Percentiles rank a stretch among this genome's conserved stretches.
Evolutionary conservation across 768 basidiomycete genomes (phyloP).

Genomic region (Lentinula aciculospora): DNA sequence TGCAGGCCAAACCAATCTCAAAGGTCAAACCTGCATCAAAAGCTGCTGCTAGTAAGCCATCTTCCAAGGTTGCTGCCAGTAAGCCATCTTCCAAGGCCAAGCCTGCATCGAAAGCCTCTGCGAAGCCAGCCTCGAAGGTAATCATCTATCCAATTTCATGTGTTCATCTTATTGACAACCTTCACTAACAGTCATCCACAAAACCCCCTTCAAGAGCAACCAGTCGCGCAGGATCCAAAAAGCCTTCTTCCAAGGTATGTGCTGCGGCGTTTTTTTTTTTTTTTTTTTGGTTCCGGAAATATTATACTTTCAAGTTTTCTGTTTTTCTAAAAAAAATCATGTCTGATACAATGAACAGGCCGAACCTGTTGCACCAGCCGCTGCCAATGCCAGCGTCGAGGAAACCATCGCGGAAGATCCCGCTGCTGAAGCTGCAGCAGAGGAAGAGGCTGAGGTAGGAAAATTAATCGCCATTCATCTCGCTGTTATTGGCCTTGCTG

Average conservation of each 20-base stretch:
- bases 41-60: conserved; percentile 25
- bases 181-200: neutral
- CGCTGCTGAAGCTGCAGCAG: conserved; percentile 22
- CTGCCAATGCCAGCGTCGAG: conserved; percentile 18
- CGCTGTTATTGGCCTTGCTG: no score
- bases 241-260: conserved; percentile 31
- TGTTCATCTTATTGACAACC: conserved; percentile 6
- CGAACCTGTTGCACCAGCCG: conserved; percentile 23
- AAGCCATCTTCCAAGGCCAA: conserved; percentile 30
- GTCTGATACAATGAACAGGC: conserved; percentile 14
- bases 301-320: no score
- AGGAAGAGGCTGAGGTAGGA: neutral
- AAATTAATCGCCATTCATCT: neutral
- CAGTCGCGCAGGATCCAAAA: conserved; percentile 23
- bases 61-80: conserved; percentile 22
- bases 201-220: conserved; percentile 21
- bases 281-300: neutral
- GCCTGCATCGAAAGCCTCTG: conserved; percentile 4
- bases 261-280: neutral
- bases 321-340: no score
- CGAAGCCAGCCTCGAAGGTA: conserved; percentile 37
- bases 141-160: conserved; percentile 12
- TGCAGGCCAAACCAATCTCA: conserved; percentile 39
- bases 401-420: conserved; percentile 40
- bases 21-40: conserved; percentile 30